Evolutionary conservation across 2,329 filamentous ascomycete species (phyloP), one percentile per base, ranked within the genome.

Genomic region (Colletotrichum sp.): DNA sequence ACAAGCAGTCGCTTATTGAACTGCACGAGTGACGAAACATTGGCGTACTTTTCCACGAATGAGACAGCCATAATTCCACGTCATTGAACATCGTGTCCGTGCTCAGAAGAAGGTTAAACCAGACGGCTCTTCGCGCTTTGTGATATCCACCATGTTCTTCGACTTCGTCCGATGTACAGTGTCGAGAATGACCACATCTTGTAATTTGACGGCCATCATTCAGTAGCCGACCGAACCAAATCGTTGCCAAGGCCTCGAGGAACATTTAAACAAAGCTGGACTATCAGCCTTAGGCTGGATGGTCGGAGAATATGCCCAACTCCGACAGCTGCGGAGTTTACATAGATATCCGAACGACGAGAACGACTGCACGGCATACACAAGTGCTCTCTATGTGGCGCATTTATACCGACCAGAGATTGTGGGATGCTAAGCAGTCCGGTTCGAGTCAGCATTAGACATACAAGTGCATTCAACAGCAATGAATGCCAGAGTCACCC

Each of bases 251-350:
- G 43, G 0, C n/a, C 1, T 21, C 7, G 43, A 2, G 0, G 10
- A 8, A 21, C 6, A 21, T 52, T 52, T 52, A 21, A 52, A 3
- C 1, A 24, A 2, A 5, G 1, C 43, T 8, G n/a, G 1, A 24
- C 3, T 0, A 7, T 3, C 10, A 24, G n/a, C 1, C 0, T 21
- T 21, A 52, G 43, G 12, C 43, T 21, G 3, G n/a, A 2, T 24
- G 3, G 0, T 21, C n/a, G 43, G 43, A 8, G n/a, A 0, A 21
- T 21, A 21, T 52, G 10, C 1, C 6, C 10, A 52, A 12, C 43
- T 21, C 43, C 43, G 43, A 8, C n/a, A n/a, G n/a, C 43, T 21
- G 10, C n/a, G 43, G 43, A 52, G 43, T 52, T 1, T 52, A 13
- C 43, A 6, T 0, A 21, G n/a, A 13, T 21, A 0, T 52, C 43